Percentiles rank a stretch among this genome's conserved stretches.
phyloP scores from a whole-genome alignment of 306 rosid species.

The Ziziphus jujuba region DNA sequence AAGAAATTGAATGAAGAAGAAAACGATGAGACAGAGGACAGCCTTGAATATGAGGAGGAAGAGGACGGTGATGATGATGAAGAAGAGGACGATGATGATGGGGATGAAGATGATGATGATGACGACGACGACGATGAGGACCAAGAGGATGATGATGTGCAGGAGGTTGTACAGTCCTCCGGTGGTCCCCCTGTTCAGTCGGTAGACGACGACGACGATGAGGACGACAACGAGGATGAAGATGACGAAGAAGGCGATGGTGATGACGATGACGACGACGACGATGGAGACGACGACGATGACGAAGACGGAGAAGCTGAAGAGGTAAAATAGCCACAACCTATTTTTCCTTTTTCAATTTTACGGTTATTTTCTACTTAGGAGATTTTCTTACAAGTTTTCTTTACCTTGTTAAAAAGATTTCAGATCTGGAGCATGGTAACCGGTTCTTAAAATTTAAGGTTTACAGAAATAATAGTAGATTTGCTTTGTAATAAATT shows the following conservation, averaged over 20 bases:
- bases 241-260: slow-evolving; percentile 31
- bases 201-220: slow-evolving; percentile 43
- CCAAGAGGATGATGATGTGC: slow-evolving; percentile 42
- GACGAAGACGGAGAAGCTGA: slow-evolving; percentile 44
- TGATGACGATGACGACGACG: slow-evolving; percentile 34
- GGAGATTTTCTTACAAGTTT: not conserved
- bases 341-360: too few relatives aligned
- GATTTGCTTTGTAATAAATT: not conserved
- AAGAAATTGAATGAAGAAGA: slow-evolving; percentile 23
- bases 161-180: slow-evolving; percentile 45
- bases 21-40: slow-evolving; percentile 36
- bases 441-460: not conserved
- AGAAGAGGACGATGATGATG: slow-evolving; percentile 44
- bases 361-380: not conserved
- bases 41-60: slow-evolving; percentile 34
- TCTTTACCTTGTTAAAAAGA: not conserved
- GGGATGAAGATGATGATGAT: slow-evolving; percentile 26
- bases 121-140: slow-evolving; percentile 32
- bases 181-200: slow-evolving; percentile 44
- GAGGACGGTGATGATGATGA: slow-evolving; percentile 49
- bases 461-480: not conserved
- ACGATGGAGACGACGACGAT: slow-evolving; percentile 47
- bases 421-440: slow-evolving; percentile 13
- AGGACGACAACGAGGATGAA: slow-evolving; percentile 36
- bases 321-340: slow-evolving; percentile 24